Evolutionary conservation across 2,329 filamentous ascomycete genomes (phyloP).

Genomic region (Xylariaceae sp.): DNA sequence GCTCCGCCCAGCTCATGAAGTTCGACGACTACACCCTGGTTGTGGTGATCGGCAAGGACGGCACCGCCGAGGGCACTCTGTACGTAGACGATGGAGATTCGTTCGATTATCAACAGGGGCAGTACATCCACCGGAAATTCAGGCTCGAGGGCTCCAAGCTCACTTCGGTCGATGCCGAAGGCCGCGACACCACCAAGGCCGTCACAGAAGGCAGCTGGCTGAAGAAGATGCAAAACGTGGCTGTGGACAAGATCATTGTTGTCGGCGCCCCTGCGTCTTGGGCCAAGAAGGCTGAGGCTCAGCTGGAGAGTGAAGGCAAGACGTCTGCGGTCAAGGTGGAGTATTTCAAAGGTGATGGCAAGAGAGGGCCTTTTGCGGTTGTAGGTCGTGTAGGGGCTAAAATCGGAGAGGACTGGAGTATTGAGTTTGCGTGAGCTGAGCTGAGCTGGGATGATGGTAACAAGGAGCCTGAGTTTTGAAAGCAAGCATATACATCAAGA

Average conservation of each 20-base stretch:
- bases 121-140: slow-evolving; percentile 84
- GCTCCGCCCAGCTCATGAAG: slow-evolving; percentile 83
- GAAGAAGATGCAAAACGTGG: slow-evolving; percentile 71
- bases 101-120: slow-evolving; percentile 79
- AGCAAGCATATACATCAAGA: background rate
- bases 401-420: slow-evolving; percentile 50
- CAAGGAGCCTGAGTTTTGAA: too few relatives aligned
- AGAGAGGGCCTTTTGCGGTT: slow-evolving; percentile 46
- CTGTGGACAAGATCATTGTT: slow-evolving; percentile 77
- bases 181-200: slow-evolving; percentile 43
- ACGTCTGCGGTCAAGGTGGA: slow-evolving; percentile 54
- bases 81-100: slow-evolving; percentile 94
- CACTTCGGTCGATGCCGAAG: slow-evolving; percentile 62
- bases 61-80: slow-evolving; percentile 70
- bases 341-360: slow-evolving; percentile 46
- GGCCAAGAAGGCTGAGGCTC: slow-evolving; percentile 58
- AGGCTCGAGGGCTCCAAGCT: slow-evolving; percentile 56
- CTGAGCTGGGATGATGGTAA: too few relatives aligned
- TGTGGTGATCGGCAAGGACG: slow-evolving; percentile 61
- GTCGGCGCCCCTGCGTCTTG: slow-evolving; percentile 72
- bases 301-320: slow-evolving; percentile 48
- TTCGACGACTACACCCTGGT: slow-evolving; percentile 94
- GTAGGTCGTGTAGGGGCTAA: slow-evolving; percentile 46
- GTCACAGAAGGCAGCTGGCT: slow-evolving; percentile 67
- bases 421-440: slow-evolving; percentile 30